Evolutionary conservation across 2,329 filamentous ascomycete species (phyloP).

Genomic region (Diplodia intermedia): DNA sequence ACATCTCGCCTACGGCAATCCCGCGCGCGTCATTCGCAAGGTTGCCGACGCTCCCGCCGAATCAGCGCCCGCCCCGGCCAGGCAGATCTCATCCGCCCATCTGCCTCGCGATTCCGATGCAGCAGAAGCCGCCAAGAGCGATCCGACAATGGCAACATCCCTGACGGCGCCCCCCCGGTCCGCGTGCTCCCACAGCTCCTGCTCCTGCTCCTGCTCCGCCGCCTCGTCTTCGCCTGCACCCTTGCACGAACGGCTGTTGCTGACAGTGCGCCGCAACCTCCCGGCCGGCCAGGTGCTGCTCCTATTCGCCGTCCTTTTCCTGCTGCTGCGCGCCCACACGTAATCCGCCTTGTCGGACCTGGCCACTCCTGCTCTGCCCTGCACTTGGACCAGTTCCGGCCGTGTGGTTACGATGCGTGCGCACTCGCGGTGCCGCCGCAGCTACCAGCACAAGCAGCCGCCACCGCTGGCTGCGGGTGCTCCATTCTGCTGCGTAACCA

Average conservation of each 20-base stretch:
- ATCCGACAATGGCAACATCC: conserved; percentile 8
- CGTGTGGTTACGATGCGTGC: conserved; percentile 18
- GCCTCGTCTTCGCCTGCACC: neutral
- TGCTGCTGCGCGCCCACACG: neutral
- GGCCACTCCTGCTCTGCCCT: neutral
- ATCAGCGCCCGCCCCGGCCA: conserved; percentile 4
- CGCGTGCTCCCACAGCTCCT: neutral
- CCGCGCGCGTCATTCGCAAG: conserved; percentile 28
- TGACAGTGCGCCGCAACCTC: neutral
- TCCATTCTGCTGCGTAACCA: conserved; percentile 16
- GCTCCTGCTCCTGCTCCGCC: neutral
- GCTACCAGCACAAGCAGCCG: conserved; percentile 20
- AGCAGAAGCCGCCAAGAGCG: conserved; percentile 13
- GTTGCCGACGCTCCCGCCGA: conserved; percentile 3
- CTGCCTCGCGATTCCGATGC: conserved; percentile 23
- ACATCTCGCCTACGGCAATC: conserved; percentile 30
- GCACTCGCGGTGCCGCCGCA: conserved; percentile 19
- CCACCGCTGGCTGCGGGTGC: conserved; percentile 10
- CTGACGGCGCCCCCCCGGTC: neutral
- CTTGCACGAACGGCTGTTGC: neutral
- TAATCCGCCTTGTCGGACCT: neutral
- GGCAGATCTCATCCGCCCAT: conserved; percentile 26
- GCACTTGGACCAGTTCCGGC: neutral
- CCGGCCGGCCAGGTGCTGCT: neutral
- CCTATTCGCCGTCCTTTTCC: neutral